These are phyloP conservation scores for Telopea speciosissima DNA, from an alignment of 177 flowering plant species.

Conservation along the genomic window DNA sequence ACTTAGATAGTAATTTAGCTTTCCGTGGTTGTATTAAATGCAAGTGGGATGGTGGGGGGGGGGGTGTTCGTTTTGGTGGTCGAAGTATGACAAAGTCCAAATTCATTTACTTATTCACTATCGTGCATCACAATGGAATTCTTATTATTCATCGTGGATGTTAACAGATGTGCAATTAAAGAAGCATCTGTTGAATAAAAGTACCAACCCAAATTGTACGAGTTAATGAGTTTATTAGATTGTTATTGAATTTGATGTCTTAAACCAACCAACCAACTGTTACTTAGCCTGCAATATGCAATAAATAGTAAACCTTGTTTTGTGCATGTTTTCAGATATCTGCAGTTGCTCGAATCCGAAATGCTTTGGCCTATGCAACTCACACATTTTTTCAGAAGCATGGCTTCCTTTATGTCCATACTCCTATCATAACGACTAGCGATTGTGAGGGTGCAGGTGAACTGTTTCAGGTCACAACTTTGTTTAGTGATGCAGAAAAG, in stretches of 20 bases:
- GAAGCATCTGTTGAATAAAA: not conserved
- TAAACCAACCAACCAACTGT: too few species aligned
- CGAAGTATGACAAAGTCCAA: too few species aligned
- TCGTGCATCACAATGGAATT: too few species aligned
- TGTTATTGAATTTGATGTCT: too few species aligned
- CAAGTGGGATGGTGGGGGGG: too few species aligned
- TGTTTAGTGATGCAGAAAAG: conserved; percentile 19
- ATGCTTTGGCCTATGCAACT: conserved; percentile 51
- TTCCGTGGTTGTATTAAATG: too few species aligned
- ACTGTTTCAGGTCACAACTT: conserved; percentile 56
- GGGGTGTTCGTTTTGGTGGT: too few species aligned
- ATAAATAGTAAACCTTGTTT: too few species aligned
- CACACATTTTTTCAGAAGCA: conserved; percentile 65
- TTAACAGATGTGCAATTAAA: not conserved
- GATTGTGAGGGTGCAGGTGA: conserved; percentile 47
- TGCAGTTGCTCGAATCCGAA: conserved; percentile 62
- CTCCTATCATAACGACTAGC: conserved; percentile 62
- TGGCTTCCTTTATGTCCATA: conserved; percentile 64
- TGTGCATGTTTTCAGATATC: conserved; percentile 44
- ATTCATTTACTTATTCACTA: too few species aligned
- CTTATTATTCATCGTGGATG: too few species aligned
- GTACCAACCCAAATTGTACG: too few species aligned
- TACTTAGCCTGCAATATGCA: not conserved
- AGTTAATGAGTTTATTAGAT: not conserved
- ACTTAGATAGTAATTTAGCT: too few species aligned